Evolutionary conservation across 352 stramenopile species (phyloP).

Genomic region (Phytopythium montanum): DNA sequence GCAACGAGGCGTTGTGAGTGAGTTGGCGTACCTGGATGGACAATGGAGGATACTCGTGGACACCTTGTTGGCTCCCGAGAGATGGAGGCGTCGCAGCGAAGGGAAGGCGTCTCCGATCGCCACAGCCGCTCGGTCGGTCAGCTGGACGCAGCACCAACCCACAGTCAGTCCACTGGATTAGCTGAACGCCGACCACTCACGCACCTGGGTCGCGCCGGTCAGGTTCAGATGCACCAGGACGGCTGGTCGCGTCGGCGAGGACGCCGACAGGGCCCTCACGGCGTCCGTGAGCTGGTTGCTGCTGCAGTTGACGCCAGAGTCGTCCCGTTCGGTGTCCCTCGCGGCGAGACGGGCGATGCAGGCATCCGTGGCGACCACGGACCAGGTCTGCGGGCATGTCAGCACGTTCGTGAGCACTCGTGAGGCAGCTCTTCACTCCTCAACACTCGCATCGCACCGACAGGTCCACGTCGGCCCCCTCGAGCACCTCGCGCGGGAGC

Average conservation of each 20-base stretch:
- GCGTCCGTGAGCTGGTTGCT: constrained; percentile 39
- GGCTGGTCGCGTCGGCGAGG: not conserved
- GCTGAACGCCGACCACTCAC: not conserved
- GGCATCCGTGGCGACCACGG: constrained; percentile 55
- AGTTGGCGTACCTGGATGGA: no score
- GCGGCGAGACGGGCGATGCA: constrained; percentile 40
- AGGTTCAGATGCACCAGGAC: constrained; percentile 41
- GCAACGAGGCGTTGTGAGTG: not conserved
- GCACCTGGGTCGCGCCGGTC: constrained; percentile 35
- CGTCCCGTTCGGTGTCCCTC: not conserved
- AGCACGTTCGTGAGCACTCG: not conserved
- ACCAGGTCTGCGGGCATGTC: constrained; percentile 45
- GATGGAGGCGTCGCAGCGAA: not conserved
- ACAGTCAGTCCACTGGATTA: not conserved
- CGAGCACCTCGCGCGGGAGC: constrained; percentile 60
- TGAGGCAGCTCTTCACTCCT: not conserved
- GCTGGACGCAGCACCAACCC: not conserved
- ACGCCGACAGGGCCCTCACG: constrained; percentile 1
- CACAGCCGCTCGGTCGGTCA: constrained; percentile 1
- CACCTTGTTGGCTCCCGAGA: constrained; percentile 5
- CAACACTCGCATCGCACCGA: constrained; percentile 24
- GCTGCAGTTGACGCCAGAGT: no score
- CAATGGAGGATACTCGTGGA: no score
- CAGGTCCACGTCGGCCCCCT: constrained; percentile 55
- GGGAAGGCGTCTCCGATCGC: not conserved